A percentile compares a stretch with the other conserved stretches of the same genome.
These are phyloP conservation scores for Fusarium zealandicum DNA, from an alignment of 2,329 filamentous ascomycete genomes.

Conservation along the genomic window DNA sequence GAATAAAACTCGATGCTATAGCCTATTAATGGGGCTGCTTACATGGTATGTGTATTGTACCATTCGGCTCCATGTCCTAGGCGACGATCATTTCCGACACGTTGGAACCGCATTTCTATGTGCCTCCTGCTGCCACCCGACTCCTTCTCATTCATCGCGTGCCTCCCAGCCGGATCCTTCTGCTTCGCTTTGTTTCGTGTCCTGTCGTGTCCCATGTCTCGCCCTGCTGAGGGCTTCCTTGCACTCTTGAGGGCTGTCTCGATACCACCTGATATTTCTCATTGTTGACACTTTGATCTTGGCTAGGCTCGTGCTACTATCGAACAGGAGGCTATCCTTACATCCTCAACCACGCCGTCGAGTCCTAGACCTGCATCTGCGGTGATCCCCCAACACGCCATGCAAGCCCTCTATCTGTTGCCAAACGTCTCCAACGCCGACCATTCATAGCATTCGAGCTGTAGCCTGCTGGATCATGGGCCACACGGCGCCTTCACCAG, in stretches of 20 bases:
- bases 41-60: neutral
- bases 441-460: slow-evolving; percentile 1
- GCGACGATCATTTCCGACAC: slow-evolving; percentile 10
- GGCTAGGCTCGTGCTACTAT: slow-evolving; percentile 7
- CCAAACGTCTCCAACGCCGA: slow-evolving; percentile 2
- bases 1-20: slow-evolving; percentile 10
- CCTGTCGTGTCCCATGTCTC: slow-evolving; percentile 9
- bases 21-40: neutral
- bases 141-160: neutral
- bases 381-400: slow-evolving; percentile 19
- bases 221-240: neutral
- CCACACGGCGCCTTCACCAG: slow-evolving; percentile 4
- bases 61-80: neutral
- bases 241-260: neutral
- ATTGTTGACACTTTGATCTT: slow-evolving; percentile 1
- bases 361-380: slow-evolving; percentile 28
- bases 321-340: neutral
- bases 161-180: neutral
- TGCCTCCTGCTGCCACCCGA: slow-evolving; percentile 1
- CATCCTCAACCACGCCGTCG: slow-evolving; percentile 19
- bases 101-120: neutral
- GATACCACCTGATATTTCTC: slow-evolving; percentile 6
- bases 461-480: slow-evolving; percentile 2
- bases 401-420: slow-evolving; percentile 13
- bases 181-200: slow-evolving; percentile 5